phyloP scores from a whole-genome alignment of 208 protist species.

The Trypanosoma vivax region DNA sequence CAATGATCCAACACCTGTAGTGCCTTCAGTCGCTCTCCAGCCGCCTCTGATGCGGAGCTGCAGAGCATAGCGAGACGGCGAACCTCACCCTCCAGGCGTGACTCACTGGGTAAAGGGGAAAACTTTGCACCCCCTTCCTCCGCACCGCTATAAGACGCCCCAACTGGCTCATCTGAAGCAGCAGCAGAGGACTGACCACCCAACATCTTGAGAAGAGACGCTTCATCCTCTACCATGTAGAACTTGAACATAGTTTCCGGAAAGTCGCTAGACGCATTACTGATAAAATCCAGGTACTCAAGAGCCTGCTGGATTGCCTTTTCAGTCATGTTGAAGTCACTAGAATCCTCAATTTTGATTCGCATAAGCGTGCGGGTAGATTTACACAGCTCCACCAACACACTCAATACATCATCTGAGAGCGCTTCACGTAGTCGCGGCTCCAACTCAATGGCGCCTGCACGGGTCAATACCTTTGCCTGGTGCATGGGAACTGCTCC shows the following conservation, averaged over 20 bases:
- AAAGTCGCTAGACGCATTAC: slow-evolving; percentile 33
- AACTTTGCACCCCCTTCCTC: neutral
- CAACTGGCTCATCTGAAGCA: neutral
- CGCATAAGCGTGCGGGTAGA: slow-evolving; percentile 60
- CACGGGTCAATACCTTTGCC: slow-evolving; percentile 79
- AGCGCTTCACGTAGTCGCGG: slow-evolving; percentile 42
- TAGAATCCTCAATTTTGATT: slow-evolving; percentile 86
- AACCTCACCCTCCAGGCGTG: slow-evolving; percentile 6
- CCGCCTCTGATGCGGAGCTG: slow-evolving; percentile 3
- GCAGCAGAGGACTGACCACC: slow-evolving; percentile 11
- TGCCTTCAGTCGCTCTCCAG: slow-evolving; percentile 32
- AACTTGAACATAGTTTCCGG: slow-evolving; percentile 55
- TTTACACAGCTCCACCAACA: slow-evolving; percentile 57
- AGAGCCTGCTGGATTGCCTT: slow-evolving; percentile 44
- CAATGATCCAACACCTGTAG: slow-evolving; percentile 53
- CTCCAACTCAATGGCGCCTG: slow-evolving; percentile 61
- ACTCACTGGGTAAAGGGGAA: neutral
- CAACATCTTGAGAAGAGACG: slow-evolving; percentile 46
- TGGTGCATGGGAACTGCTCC: slow-evolving; percentile 87
- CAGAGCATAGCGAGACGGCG: slow-evolving; percentile 7
- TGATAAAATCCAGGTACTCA: slow-evolving; percentile 81
- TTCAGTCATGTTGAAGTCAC: slow-evolving; percentile 72
- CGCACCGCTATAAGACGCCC: neutral
- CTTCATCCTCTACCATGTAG: slow-evolving; percentile 80
- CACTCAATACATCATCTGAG: slow-evolving; percentile 49